A percentile compares a stretch with the other conserved stretches of the same genome.
Conservation (phyloP, 208 protist species). For the Porcisia deanei region DNA sequence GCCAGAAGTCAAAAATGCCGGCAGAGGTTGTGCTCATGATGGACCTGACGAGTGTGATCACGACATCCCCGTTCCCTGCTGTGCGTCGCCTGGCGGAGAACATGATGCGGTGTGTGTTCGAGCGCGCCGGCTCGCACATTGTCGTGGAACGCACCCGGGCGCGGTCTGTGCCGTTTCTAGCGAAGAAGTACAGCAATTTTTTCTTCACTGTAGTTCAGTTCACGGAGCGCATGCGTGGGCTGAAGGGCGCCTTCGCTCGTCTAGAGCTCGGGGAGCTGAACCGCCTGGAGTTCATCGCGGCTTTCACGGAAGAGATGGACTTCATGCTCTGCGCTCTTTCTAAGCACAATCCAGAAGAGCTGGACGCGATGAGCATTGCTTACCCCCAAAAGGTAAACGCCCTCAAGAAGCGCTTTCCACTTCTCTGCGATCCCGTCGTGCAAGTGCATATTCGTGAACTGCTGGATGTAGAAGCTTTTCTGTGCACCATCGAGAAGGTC, state of each 20-base stretch:
- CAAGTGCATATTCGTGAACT: slow-evolving; percentile 64
- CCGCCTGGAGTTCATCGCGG: slow-evolving; percentile 60
- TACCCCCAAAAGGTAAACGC: slow-evolving; percentile 52
- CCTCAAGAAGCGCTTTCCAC: slow-evolving; percentile 59
- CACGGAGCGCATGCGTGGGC: slow-evolving; percentile 54
- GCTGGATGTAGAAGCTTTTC: slow-evolving; percentile 66
- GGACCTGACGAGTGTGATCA: slow-evolving; percentile 70
- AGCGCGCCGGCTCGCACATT: slow-evolving; percentile 59
- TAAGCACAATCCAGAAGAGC: slow-evolving; percentile 65
- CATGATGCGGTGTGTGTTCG: slow-evolving; percentile 77
- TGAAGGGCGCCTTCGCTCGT: slow-evolving; percentile 56
- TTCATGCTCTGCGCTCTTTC: slow-evolving; percentile 63
- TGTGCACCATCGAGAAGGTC: slow-evolving; percentile 77
- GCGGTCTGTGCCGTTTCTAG: slow-evolving; percentile 48
- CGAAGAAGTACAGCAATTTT: slow-evolving; percentile 73
- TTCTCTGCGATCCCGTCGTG: slow-evolving; percentile 64
- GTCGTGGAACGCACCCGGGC: slow-evolving; percentile 34
- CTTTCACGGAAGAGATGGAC: slow-evolving; percentile 55
- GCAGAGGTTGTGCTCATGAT: slow-evolving; percentile 81
- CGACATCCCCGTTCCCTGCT: slow-evolving; percentile 65
- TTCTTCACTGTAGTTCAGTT: slow-evolving; percentile 69
- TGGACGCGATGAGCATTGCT: slow-evolving; percentile 57
- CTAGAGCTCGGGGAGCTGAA: slow-evolving; percentile 78
- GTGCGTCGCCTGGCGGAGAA: slow-evolving; percentile 63
- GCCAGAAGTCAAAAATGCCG: slow-evolving; percentile 36